Evolutionary conservation across 257 asterid genomes (phyloP).

Genomic region (Hygrophila difformis): DNA sequence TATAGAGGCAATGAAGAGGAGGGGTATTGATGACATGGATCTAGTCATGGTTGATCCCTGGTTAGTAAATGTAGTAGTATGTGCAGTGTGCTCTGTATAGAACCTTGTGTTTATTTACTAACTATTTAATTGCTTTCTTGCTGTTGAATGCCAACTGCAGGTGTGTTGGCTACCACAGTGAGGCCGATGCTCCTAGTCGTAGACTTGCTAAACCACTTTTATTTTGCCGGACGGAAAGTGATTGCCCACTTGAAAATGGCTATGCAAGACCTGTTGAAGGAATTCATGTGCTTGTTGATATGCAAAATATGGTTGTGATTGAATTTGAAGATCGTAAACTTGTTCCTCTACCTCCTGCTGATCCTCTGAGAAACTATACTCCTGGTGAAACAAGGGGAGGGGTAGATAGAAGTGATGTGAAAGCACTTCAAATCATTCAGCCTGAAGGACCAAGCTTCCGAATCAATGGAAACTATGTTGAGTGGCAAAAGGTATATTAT

Average conservation of each 20-base stretch:
- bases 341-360: slow-evolving; percentile 58
- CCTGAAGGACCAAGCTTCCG: slow-evolving; percentile 99
- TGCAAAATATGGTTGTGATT: slow-evolving; percentile 49
- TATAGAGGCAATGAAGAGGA: slow-evolving; percentile 90
- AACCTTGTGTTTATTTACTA: background rate
- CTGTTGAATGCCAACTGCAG: slow-evolving; percentile 23
- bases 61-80: slow-evolving; percentile 26
- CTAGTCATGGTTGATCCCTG: slow-evolving; percentile 94
- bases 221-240: slow-evolving; percentile 84
- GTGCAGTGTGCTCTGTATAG: background rate
- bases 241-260: slow-evolving; percentile 96
- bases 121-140: background rate
- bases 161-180: slow-evolving; percentile 55
- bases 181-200: slow-evolving; percentile 49
- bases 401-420: slow-evolving; percentile 91
- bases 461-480: slow-evolving; percentile 65
- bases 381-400: slow-evolving; percentile 96
- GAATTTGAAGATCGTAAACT: slow-evolving; percentile 52
- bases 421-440: slow-evolving; percentile 75
- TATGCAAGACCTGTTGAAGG: slow-evolving; percentile 99
- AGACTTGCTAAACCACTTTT: slow-evolving; percentile 52
- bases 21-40: slow-evolving; percentile 99
- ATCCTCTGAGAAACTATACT: slow-evolving; percentile 88
- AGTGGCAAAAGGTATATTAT: slow-evolving; percentile 86
- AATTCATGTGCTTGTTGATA: slow-evolving; percentile 59